These are phyloP conservation scores for Thalassiosira mediterranea DNA, from an alignment of 352 stramenopile genomes.

Conservation along the genomic window DNA sequence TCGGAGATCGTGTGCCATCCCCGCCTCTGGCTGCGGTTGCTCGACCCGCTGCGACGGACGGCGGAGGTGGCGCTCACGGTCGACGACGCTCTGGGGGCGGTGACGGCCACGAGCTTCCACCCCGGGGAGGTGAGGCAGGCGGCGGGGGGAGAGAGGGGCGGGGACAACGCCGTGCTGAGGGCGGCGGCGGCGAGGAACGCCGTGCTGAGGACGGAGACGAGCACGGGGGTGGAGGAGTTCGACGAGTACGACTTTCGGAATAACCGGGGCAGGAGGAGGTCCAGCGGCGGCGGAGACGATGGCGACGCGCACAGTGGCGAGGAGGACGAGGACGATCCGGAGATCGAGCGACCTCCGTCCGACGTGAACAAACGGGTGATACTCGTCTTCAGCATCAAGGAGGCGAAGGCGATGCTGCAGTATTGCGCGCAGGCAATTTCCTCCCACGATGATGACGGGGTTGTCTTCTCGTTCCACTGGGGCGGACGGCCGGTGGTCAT, in stretches of 20 bases:
- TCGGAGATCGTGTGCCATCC: slow-evolving; percentile 72
- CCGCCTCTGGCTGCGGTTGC: slow-evolving; percentile 56
- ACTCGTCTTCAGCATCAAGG: slow-evolving; percentile 78
- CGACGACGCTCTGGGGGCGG: slow-evolving; percentile 54
- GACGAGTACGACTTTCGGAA: slow-evolving; percentile 67
- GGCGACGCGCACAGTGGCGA: slow-evolving; percentile 24
- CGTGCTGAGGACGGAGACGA: slow-evolving; percentile 77
- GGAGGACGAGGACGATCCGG: slow-evolving; percentile 13
- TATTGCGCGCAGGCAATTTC: slow-evolving; percentile 60
- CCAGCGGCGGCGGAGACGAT: slow-evolving; percentile 13
- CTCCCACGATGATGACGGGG: slow-evolving; percentile 55
- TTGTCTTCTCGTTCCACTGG: slow-evolving; percentile 77
- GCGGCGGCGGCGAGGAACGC: slow-evolving; percentile 19
- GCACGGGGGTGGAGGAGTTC: slow-evolving; percentile 69
- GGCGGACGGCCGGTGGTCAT: slow-evolving; percentile 73
- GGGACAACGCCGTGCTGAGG: slow-evolving; percentile 28
- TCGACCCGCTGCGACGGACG: slow-evolving; percentile 67
- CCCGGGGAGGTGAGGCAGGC: slow-evolving; percentile 21
- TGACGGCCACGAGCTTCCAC: slow-evolving; percentile 71
- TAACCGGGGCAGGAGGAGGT: slow-evolving; percentile 37
- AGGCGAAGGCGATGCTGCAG: slow-evolving; percentile 80
- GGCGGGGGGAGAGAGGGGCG: neutral
- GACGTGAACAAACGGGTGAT: slow-evolving; percentile 73
- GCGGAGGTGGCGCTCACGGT: slow-evolving; percentile 68
- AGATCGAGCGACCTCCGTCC: slow-evolving; percentile 28